A percentile compares a stretch with the other conserved stretches of the same genome.
These are phyloP conservation scores for Phenoliferia sp. DNA, from an alignment of 1,284 basidiomycete species.

Conservation along the genomic window DNA sequence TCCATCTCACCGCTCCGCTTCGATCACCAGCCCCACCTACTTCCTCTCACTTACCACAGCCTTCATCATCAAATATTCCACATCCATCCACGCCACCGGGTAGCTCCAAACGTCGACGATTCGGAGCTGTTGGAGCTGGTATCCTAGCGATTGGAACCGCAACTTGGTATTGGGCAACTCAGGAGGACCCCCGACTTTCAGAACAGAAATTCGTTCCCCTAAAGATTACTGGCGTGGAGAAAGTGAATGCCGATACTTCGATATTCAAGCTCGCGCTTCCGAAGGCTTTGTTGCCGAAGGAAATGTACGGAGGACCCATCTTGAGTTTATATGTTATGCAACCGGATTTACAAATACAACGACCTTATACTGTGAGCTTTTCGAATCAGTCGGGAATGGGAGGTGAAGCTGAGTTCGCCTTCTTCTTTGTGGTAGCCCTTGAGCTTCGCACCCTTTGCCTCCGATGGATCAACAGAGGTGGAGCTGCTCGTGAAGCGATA, in stretches of 20 bases:
- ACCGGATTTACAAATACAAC: slow-evolving; percentile 80
- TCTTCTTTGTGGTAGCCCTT: slow-evolving; percentile 46
- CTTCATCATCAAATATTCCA: no score
- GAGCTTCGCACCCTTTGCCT: slow-evolving; percentile 69
- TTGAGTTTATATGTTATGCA: slow-evolving; percentile 78
- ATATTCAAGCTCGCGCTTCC: slow-evolving; percentile 60
- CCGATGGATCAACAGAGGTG: slow-evolving; percentile 15
- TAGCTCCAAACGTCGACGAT: neutral
- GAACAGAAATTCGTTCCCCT: slow-evolving; percentile 60
- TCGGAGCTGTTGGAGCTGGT: neutral
- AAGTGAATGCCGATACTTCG: slow-evolving; percentile 54
- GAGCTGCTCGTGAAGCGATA: slow-evolving; percentile 48
- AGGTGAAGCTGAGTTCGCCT: neutral
- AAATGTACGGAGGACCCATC: slow-evolving; percentile 42
- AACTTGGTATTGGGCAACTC: neutral
- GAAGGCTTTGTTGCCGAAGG: slow-evolving; percentile 45
- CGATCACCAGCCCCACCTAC: no score
- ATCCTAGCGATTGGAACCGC: no score
- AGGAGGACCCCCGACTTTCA: slow-evolving; percentile 45
- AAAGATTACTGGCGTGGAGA: slow-evolving; percentile 54
- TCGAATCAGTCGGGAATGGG: no score
- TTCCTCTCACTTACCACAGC: no score
- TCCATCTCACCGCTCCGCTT: no score
- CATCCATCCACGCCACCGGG: neutral
- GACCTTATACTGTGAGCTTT: slow-evolving; percentile 59